Percentiles rank a stretch among this genome's conserved stretches.
phyloP scores from a whole-genome alignment of 1,139 yeast species.

The Pichia sorboxylosa region DNA sequence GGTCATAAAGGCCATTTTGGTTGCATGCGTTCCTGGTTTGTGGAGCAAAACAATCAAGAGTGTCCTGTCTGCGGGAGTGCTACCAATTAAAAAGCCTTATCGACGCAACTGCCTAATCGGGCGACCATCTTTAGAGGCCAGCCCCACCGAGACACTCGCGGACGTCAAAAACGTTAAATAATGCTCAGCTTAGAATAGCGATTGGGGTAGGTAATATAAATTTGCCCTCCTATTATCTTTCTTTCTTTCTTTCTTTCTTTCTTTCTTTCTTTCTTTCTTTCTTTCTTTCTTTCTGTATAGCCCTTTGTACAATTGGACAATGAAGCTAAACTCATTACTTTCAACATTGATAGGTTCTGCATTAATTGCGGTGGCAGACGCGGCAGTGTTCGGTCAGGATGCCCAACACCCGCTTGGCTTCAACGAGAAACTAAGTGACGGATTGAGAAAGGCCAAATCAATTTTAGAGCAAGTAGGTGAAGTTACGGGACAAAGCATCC shows the following conservation, averaged over 20 bases:
- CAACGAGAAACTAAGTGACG: neutral
- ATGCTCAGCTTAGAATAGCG: too few relatives aligned
- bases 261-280: too few relatives aligned
- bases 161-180: too few relatives aligned
- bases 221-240: too few relatives aligned
- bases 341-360: conserved; percentile 8
- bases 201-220: too few relatives aligned
- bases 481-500: conserved; percentile 10
- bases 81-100: too few relatives aligned
- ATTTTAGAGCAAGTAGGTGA: conserved; percentile 13
- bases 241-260: too few relatives aligned
- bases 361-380: conserved; percentile 5
- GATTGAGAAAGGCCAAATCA: conserved; percentile 9
- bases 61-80: conserved; percentile 55
- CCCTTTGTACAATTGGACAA: too few relatives aligned
- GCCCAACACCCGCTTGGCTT: conserved; percentile 9
- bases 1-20: conserved; percentile 84
- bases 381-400: conserved; percentile 2
- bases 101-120: too few relatives aligned
- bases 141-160: too few relatives aligned
- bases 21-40: conserved; percentile 72
- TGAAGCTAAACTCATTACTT: conserved; percentile 8
- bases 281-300: too few relatives aligned
- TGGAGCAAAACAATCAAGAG: conserved; percentile 47
- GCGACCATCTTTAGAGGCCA: too few relatives aligned